phyloP scores from a whole-genome alignment of 129 eudicot genomes.

The Apium graveolens region DNA sequence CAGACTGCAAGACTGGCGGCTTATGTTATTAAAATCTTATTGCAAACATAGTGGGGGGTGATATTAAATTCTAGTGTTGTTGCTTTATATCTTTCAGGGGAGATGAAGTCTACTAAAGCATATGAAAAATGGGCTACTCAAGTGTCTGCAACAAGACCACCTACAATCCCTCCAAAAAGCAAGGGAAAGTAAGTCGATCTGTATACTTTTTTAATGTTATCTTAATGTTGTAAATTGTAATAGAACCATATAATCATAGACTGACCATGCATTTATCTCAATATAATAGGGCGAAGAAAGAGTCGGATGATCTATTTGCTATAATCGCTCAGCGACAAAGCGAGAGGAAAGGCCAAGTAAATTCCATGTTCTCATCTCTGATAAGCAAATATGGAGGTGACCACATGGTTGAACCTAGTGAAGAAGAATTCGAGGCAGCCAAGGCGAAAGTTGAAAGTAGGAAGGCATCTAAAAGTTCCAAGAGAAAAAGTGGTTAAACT shows the following conservation, averaged over 20 bases:
- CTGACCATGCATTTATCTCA: background rate
- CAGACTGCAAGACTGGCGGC: background rate
- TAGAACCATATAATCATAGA: background rate
- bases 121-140: conserved; percentile 78
- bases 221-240: background rate
- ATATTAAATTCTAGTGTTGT: background rate
- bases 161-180: conserved; percentile 59
- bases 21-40: background rate
- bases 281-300: conserved; percentile 46
- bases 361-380: conserved; percentile 74
- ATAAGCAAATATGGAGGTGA: conserved; percentile 56
- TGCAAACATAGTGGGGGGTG: background rate
- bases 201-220: background rate
- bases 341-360: conserved; percentile 61
- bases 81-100: conserved; percentile 36
- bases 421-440: conserved; percentile 91
- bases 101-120: conserved; percentile 57
- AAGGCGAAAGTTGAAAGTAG: conserved; percentile 50
- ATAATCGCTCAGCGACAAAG: conserved; percentile 70
- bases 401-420: conserved; percentile 50
- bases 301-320: conserved; percentile 64
- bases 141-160: conserved; percentile 71
- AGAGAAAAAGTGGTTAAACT: conserved; percentile 31
- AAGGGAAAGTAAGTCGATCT: conserved; percentile 52
- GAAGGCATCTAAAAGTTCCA: conserved; percentile 36